phyloP scores from a whole-genome alignment of 2,329 filamentous ascomycete genomes.

The Colletotrichum paranaense region DNA sequence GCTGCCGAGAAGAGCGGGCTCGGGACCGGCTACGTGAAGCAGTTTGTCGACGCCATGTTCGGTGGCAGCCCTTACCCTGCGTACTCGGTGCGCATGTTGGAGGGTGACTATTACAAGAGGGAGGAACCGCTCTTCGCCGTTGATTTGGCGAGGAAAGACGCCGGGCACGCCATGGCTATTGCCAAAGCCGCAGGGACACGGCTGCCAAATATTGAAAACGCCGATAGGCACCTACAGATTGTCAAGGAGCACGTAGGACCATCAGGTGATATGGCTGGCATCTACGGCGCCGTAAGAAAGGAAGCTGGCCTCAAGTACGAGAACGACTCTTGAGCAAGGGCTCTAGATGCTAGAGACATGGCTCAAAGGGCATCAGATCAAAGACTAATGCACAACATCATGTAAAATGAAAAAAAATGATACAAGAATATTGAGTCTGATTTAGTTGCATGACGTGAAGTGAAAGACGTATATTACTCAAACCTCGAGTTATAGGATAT shows the following conservation, averaged over 20 bases:
- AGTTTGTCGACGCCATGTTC: constrained; percentile 79
- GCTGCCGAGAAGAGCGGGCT: constrained; percentile 85
- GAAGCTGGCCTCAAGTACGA: constrained; percentile 81
- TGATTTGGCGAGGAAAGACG: constrained; percentile 86
- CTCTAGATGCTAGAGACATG: neutral
- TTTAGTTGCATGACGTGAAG: neutral
- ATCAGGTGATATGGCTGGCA: constrained; percentile 81
- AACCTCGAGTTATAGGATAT: neutral
- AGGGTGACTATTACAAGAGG: constrained; percentile 80
- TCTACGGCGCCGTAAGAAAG: constrained; percentile 84
- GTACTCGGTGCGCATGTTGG: constrained; percentile 80
- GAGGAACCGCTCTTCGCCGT: constrained; percentile 86
- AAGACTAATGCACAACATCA: neutral
- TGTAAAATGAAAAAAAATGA: neutral
- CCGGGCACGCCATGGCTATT: constrained; percentile 76
- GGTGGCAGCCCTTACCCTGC: constrained; percentile 76
- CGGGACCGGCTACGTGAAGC: constrained; percentile 75
- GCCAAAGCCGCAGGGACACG: constrained; percentile 71
- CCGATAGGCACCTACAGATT: constrained; percentile 73
- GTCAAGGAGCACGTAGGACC: constrained; percentile 77
- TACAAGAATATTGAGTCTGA: neutral
- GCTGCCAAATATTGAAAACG: constrained; percentile 74
- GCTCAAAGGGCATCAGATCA: no score
- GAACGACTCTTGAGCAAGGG: constrained; percentile 55
- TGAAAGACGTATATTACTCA: neutral